Evolutionary conservation across 192 early-diverging fungal genomes (phyloP).

Genomic region (Coemansia sp.): DNA sequence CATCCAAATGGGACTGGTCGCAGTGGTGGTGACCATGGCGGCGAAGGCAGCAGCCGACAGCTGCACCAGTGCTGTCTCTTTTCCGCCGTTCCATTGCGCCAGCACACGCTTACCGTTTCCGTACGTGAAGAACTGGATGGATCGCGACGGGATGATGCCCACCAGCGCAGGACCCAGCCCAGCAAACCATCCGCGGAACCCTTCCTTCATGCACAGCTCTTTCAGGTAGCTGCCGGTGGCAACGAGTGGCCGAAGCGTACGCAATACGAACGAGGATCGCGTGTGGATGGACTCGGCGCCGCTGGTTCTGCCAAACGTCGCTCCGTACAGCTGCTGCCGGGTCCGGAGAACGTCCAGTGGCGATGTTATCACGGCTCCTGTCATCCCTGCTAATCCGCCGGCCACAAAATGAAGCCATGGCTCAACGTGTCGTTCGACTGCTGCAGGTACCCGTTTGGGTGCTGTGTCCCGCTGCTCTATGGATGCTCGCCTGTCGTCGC

Average conservation of each 20-base stretch:
- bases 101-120: constrained; percentile 83
- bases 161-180: constrained; percentile 92
- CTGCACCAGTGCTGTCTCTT: constrained; percentile 79
- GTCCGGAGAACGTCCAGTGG: constrained; percentile 96
- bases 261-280: background rate
- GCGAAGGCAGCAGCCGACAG: constrained; percentile 76
- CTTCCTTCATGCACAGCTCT: constrained; percentile 72
- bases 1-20: constrained; percentile 97
- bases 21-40: constrained; percentile 71
- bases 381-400: constrained; percentile 66
- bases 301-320: background rate
- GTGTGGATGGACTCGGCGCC: background rate
- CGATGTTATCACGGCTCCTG: constrained; percentile 84
- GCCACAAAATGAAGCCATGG: constrained; percentile 54
- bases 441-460: constrained; percentile 28
- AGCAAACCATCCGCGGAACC: constrained; percentile 83
- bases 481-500: too few species aligned
- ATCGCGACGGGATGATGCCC: constrained; percentile 92
- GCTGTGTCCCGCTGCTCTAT: background rate
- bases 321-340: constrained; percentile 73
- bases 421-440: constrained; percentile 40
- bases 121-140: constrained; percentile 94
- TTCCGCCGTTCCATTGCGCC: constrained; percentile 71
- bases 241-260: constrained; percentile 27
- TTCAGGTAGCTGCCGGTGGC: constrained; percentile 38